A percentile compares a stretch with the other conserved stretches of the same genome.
phyloP scores from a whole-genome alignment of 2,329 filamentous ascomycete genomes.

The Fusarium camptoceras region DNA sequence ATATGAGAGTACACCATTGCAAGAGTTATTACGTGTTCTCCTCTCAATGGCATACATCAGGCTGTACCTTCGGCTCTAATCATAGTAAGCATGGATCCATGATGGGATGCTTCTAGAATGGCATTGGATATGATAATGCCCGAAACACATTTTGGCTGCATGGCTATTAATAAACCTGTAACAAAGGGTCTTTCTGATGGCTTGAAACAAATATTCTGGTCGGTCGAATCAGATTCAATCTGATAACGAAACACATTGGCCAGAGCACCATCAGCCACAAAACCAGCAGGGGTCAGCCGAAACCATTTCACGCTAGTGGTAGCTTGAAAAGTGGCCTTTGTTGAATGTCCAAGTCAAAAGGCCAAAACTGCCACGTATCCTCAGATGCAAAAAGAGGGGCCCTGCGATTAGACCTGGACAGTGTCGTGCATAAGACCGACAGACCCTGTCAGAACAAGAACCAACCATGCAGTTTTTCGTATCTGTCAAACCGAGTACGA shows the following conservation, averaged over 20 bases:
- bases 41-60: neutral
- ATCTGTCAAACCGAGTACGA: slow-evolving; percentile 29
- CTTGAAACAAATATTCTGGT: slow-evolving; percentile 1
- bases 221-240: neutral
- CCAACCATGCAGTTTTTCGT: slow-evolving; percentile 1
- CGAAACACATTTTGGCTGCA: neutral
- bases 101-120: neutral
- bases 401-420: slow-evolving; percentile 1
- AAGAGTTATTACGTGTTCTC: neutral
- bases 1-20: neutral
- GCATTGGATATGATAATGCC: neutral
- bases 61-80: neutral
- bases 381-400: slow-evolving; percentile 22
- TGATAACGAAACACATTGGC: neutral
- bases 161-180: neutral
- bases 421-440: slow-evolving; percentile 29
- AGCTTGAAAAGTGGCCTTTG: slow-evolving; percentile 27
- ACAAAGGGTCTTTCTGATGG: neutral
- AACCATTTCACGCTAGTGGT: slow-evolving; percentile 6
- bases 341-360: neutral
- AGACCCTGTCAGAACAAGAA: slow-evolving; percentile 4
- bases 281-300: slow-evolving; percentile 9
- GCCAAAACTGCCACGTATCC: slow-evolving; percentile 35
- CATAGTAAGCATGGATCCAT: neutral
- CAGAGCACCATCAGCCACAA: neutral